A percentile compares a stretch with the other conserved stretches of the same genome.
Conservation (phyloP, 495 filamentous ascomycete genomes). For the Letharia columbiana region DNA sequence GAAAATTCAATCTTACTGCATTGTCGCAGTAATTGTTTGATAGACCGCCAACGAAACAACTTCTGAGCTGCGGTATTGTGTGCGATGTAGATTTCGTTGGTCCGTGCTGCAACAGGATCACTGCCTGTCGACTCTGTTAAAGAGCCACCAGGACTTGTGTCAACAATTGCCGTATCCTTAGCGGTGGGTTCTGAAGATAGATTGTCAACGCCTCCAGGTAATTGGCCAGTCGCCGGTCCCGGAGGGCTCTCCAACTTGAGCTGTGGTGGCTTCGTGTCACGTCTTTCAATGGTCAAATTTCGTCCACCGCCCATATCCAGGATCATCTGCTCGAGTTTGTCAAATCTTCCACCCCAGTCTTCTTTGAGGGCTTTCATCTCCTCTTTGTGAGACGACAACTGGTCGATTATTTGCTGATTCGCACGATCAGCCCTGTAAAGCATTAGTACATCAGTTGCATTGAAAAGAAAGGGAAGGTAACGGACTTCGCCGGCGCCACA, state of each 20-base stretch:
- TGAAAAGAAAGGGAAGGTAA: slow-evolving; percentile 11
- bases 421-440: slow-evolving; percentile 25
- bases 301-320: slow-evolving; percentile 7
- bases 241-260: slow-evolving; percentile 12
- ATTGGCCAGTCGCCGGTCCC: background rate
- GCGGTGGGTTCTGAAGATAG: background rate
- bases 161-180: slow-evolving; percentile 14
- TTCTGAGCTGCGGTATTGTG: slow-evolving; percentile 78
- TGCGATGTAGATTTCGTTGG: slow-evolving; percentile 51
- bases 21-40: slow-evolving; percentile 45
- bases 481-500: slow-evolving; percentile 51
- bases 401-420: slow-evolving; percentile 27
- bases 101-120: slow-evolving; percentile 14
- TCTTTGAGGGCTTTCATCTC: slow-evolving; percentile 23
- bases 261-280: slow-evolving; percentile 8
- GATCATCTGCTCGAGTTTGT: slow-evolving; percentile 23
- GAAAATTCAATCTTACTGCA: slow-evolving; percentile 28
- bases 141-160: slow-evolving; percentile 19
- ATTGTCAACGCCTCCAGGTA: background rate
- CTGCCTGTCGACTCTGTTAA: slow-evolving; percentile 19
- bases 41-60: slow-evolving; percentile 62
- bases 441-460: slow-evolving; percentile 5
- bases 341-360: slow-evolving; percentile 19
- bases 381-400: slow-evolving; percentile 19
- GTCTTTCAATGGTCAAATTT: slow-evolving; percentile 7